Percentiles rank a stretch among this genome's conserved stretches.
These are phyloP conservation scores for Tirmania nivea DNA, from an alignment of 495 filamentous ascomycete genomes.

Conservation along the genomic window DNA sequence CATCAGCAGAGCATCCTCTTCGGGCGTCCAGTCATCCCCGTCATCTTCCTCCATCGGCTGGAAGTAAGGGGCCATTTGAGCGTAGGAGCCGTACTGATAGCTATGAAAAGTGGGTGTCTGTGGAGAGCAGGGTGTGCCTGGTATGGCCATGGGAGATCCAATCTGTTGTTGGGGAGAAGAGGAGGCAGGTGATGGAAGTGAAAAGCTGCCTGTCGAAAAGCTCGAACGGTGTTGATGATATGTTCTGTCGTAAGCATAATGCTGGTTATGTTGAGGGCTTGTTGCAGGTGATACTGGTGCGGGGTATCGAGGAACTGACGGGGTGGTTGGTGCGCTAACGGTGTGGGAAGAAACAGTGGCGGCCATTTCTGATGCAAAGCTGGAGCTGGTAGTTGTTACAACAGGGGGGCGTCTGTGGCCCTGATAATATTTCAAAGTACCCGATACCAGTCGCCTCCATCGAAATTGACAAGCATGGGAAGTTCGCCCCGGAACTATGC, in stretches of 20 bases:
- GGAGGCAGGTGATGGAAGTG: not conserved
- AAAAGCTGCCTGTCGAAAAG: not conserved
- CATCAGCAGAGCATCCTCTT: constrained; percentile 16
- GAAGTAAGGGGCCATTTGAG: constrained; percentile 2
- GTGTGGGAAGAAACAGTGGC: constrained; percentile 7
- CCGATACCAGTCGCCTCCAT: constrained; percentile 19
- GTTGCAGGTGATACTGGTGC: not conserved
- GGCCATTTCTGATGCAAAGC: constrained; percentile 19
- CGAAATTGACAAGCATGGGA: constrained; percentile 21
- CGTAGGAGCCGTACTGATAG: not conserved
- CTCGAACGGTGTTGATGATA: not conserved
- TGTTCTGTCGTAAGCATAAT: not conserved
- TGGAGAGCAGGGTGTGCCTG: not conserved
- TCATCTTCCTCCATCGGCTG: constrained; percentile 11
- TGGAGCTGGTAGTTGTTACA: constrained; percentile 19
- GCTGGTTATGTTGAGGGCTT: not conserved
- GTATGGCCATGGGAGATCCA: not conserved
- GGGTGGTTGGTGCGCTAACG: not conserved
- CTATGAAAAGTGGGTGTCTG: constrained; percentile 7
- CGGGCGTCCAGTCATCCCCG: constrained; percentile 7
- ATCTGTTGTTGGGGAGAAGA: not conserved
- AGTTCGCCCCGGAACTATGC: constrained; percentile 13
- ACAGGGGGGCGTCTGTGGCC: constrained; percentile 19
- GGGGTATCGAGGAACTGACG: not conserved
- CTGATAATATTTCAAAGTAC: constrained; percentile 20